A percentile compares a stretch with the other conserved stretches of the same genome.
phyloP scores from a whole-genome alignment of 139 green algal genomes.

The Zygnema cylindricum region DNA sequence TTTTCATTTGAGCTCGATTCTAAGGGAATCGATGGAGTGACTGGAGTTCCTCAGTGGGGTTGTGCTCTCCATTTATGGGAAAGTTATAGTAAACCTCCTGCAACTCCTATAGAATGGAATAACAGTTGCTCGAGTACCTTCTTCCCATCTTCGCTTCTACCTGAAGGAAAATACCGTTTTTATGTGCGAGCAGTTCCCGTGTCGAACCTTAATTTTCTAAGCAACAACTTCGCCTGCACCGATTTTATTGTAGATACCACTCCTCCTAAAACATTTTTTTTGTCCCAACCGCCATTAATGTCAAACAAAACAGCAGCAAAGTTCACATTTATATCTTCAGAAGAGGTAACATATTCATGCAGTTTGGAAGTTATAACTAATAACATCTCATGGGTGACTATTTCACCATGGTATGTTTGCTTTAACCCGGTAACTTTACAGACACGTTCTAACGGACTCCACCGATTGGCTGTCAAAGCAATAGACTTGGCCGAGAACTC shows the following conservation, averaged over 20 bases:
- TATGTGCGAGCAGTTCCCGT: conserved; percentile 20
- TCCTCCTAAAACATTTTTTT: neutral
- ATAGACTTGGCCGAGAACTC: conserved; percentile 25
- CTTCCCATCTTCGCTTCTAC: neutral
- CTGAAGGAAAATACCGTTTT: conserved; percentile 33
- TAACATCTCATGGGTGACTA: neutral
- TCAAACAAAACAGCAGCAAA: neutral
- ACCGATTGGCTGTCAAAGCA: conserved; percentile 16
- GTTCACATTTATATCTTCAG: conserved; percentile 26
- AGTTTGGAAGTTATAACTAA: neutral
- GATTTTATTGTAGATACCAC: conserved; percentile 21
- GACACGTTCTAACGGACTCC: neutral
- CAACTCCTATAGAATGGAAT: conserved; percentile 10
- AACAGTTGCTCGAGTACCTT: conserved; percentile 25
- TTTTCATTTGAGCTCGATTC: conserved; percentile 16
- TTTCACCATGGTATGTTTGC: neutral
- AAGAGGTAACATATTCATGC: conserved; percentile 6
- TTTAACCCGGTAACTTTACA: neutral
- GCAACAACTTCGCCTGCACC: conserved; percentile 12
- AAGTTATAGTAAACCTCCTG: neutral
- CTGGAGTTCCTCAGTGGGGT: conserved; percentile 15
- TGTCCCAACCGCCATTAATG: conserved; percentile 11
- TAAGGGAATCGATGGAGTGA: neutral
- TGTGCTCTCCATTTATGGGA: conserved; percentile 8
- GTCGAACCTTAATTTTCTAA: conserved; percentile 18